A percentile compares a stretch with the other conserved stretches of the same genome.
These are phyloP conservation scores for Thalassiosira hispida DNA, from an alignment of 352 stramenopile genomes.

Conservation along the genomic window DNA sequence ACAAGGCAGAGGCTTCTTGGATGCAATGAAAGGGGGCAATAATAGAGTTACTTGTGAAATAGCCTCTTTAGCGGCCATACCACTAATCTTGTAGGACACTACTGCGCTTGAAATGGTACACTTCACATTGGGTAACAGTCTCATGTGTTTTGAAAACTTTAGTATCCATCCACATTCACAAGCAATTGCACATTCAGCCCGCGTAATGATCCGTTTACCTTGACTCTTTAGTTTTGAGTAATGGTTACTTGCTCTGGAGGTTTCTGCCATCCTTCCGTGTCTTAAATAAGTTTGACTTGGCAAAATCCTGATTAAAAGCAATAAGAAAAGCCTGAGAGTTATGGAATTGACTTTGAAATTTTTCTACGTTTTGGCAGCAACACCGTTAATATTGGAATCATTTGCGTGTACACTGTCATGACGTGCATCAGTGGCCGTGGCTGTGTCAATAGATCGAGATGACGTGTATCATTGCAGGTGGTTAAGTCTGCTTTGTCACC, in stretches of 20 bases:
- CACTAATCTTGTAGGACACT: background rate
- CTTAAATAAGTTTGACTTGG: background rate
- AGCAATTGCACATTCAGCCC: background rate
- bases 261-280: background rate
- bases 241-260: constrained; percentile 1
- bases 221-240: background rate
- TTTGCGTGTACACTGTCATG: background rate
- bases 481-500: too few species aligned
- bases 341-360: background rate
- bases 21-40: background rate
- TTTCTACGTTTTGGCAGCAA: constrained; percentile 1
- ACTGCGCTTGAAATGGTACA: background rate
- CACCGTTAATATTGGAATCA: background rate
- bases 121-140: background rate
- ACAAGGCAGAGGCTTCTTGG: background rate
- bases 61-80: background rate
- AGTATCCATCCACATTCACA: background rate
- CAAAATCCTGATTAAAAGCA: background rate
- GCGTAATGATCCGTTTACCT: background rate
- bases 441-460: too few species aligned
- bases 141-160: background rate
- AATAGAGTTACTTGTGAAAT: constrained; percentile 1
- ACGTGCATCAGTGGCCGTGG: too few species aligned
- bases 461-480: too few species aligned
- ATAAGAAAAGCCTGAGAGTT: background rate